Evolutionary conservation across 352 stramenopile species (phyloP).

Genomic region (Pythium myriotylum): DNA sequence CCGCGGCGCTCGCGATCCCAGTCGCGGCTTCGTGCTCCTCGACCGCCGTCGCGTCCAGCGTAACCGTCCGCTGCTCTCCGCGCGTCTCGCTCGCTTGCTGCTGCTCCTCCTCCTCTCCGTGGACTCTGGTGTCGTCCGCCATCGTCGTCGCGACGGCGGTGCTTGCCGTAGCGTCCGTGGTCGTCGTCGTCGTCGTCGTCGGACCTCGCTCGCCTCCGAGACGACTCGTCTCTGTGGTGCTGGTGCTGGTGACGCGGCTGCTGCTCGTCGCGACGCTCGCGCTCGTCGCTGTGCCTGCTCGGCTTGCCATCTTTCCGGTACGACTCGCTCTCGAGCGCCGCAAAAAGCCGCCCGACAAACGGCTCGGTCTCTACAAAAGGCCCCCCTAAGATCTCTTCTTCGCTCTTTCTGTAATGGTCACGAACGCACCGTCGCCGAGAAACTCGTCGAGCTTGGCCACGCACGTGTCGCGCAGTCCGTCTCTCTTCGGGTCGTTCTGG

Average conservation of each 20-base stretch:
- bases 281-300: not conserved
- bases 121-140: slow-evolving; percentile 19
- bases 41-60: slow-evolving; percentile 14
- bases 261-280: slow-evolving; percentile 11
- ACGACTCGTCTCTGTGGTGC: slow-evolving; percentile 25
- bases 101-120: slow-evolving; percentile 31
- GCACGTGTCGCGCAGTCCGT: slow-evolving; percentile 69
- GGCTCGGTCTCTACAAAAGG: slow-evolving; percentile 59
- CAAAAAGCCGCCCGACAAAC: slow-evolving; percentile 79
- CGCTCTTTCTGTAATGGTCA: too few relatives aligned
- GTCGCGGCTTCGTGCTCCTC: slow-evolving; percentile 19
- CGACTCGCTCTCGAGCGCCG: slow-evolving; percentile 56
- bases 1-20: slow-evolving; percentile 23
- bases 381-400: too few relatives aligned
- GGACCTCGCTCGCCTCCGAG: slow-evolving; percentile 42
- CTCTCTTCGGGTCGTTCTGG: slow-evolving; percentile 79
- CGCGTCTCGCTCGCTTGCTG: slow-evolving; percentile 10
- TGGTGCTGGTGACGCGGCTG: slow-evolving; percentile 39
- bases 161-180: slow-evolving; percentile 55
- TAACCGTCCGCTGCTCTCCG: slow-evolving; percentile 23
- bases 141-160: slow-evolving; percentile 64
- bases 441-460: slow-evolving; percentile 85
- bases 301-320: slow-evolving; percentile 38
- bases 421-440: slow-evolving; percentile 82
- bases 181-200: slow-evolving; percentile 70